Base-by-base conservation (phyloP, 108 stramenopile genomes). In the Discostella stelligeroides region DNA sequence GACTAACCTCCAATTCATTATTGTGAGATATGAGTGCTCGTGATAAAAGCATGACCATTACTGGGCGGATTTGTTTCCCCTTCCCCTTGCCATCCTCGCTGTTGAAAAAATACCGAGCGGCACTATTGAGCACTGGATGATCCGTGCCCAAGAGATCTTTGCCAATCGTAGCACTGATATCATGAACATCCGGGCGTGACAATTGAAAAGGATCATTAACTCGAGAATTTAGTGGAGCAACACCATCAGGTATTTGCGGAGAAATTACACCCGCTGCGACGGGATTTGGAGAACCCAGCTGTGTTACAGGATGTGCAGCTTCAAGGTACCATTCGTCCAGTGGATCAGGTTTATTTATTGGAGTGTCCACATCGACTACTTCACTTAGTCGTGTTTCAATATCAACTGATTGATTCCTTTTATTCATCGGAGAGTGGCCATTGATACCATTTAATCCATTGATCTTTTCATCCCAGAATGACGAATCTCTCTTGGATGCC, bases 1-100 rank as follows among this genome's bases (percentile, higher is more conserved):
- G 49, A 56, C 58, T 49, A 13, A 60, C 65, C 39, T 21, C 72
- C 17, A 67, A 30, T 7, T 42, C 41, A 47, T 17, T 24, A 2
- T 47, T 50, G 25, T 82, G 24, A 12, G 81, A 60, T 60, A 75
- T 76, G 14, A 94, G 62, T n/a, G 92, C 92, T 53, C 92, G 63
- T 4, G 90, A 90, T 7, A 94, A 72, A 18, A 94, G 82, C 80
- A 94, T 81, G 50, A 94, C 86, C 90, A 94, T 91, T 65, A 94
- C 85, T 15, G 92, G 92, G 13, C 92, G 83, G 43, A 94, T 85
- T 68, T 94, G 91, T 40, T 81, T 81, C 27, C 79, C 79, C 63
- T 91, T 91, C 29, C 86, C 86, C 29, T 85, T 89, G 17, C 81
- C 87, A 63, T 89, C 85, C 37, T 86, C 84, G 34, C 50, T 70